phyloP scores from a whole-genome alignment of 345 rosid species.

The Brassica nigra region DNA sequence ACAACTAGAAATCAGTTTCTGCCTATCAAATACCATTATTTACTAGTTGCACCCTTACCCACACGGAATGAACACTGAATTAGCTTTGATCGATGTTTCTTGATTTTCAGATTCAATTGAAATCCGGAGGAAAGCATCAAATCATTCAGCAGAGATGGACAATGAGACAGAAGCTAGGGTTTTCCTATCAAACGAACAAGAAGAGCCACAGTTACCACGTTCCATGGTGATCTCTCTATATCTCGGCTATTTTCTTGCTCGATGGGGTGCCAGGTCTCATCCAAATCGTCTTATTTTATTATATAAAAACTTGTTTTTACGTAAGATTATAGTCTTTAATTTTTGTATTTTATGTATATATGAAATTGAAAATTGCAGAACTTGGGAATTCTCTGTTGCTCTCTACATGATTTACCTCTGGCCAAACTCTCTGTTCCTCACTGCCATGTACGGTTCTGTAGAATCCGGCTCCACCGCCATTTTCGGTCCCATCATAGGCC shows the following conservation, averaged over 20 bases:
- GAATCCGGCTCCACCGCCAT: constrained; percentile 73
- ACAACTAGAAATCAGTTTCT: no score
- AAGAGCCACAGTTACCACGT: constrained; percentile 23
- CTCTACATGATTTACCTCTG: constrained; percentile 85
- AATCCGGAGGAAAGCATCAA: neutral
- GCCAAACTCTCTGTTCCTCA: constrained; percentile 81
- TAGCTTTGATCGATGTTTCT: constrained; percentile 3
- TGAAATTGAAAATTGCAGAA: constrained; percentile 50
- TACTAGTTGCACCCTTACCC: neutral
- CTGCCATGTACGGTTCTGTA: constrained; percentile 77
- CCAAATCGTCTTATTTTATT: neutral
- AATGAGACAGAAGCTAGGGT: constrained; percentile 25
- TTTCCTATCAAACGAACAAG: constrained; percentile 12
- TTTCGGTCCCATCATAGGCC: constrained; percentile 70
- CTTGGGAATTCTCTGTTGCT: constrained; percentile 95
- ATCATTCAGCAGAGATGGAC: constrained; percentile 21
- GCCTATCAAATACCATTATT: neutral
- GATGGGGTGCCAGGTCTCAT: constrained; percentile 87
- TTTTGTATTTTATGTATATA: neutral
- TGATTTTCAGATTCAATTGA: constrained; percentile 13
- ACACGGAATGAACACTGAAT: neutral
- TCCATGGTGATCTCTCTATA: constrained; percentile 53
- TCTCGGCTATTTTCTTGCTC: constrained; percentile 67
- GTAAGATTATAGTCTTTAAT: neutral
- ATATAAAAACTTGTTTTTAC: neutral